phyloP scores from a whole-genome alignment of 1,284 basidiomycete species.

The Ustilago vetiveriae region DNA sequence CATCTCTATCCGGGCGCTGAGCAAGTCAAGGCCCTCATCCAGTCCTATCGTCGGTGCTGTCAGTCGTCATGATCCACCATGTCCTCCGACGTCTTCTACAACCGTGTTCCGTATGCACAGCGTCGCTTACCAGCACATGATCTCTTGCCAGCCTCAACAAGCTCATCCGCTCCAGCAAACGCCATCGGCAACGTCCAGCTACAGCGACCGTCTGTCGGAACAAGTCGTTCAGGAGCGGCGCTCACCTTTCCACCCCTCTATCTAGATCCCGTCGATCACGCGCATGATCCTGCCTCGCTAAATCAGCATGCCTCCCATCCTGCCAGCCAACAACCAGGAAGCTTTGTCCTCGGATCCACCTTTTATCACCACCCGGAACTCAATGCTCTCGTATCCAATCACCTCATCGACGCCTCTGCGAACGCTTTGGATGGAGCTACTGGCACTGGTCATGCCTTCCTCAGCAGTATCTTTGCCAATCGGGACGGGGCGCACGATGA shows the following conservation, averaged over 20 bases:
- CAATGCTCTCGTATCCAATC: conserved; percentile 41
- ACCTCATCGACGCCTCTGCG: conserved; percentile 36
- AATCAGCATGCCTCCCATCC: conserved; percentile 10
- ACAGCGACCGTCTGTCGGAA: conserved; percentile 19
- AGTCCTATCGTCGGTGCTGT: no score
- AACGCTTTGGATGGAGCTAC: conserved; percentile 20
- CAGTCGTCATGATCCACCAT: conserved; percentile 21
- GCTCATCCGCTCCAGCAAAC: neutral
- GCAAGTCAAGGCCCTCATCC: no score
- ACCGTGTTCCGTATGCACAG: conserved; percentile 32
- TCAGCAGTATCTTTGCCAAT: conserved; percentile 31
- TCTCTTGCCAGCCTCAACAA: neutral
- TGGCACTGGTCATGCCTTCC: conserved; percentile 15
- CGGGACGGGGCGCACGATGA: conserved; percentile 30
- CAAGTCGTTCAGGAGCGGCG: conserved; percentile 23
- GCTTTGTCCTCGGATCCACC: conserved; percentile 43
- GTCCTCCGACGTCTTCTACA: conserved; percentile 47
- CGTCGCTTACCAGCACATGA: conserved; percentile 20
- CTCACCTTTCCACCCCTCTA: conserved; percentile 51
- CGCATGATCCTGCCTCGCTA: conserved; percentile 13
- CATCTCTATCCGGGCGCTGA: no score
- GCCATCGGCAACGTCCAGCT: no score
- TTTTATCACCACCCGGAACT: conserved; percentile 49
- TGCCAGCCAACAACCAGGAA: conserved; percentile 19
- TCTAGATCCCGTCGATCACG: conserved; percentile 37